Percentiles rank a stretch among this genome's conserved stretches.
Evolutionary conservation across 179 eudicot species (phyloP).

Genomic region (Beta lomatogona): DNA sequence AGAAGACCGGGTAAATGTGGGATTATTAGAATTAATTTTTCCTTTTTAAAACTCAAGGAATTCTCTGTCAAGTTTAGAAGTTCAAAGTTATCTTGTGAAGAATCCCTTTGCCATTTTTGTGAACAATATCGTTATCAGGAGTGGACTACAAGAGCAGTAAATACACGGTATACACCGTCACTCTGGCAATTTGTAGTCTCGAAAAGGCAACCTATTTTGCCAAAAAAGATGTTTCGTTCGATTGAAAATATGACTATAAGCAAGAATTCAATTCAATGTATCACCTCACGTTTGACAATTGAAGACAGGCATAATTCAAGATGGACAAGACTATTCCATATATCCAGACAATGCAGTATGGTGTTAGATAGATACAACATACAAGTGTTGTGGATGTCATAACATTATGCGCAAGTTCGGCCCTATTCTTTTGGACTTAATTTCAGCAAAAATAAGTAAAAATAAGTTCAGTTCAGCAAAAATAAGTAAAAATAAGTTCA

Average conservation of each 20-base stretch:
- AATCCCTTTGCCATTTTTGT: not conserved
- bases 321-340: not conserved
- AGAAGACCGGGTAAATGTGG: too few relatives aligned
- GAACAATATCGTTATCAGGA: not conserved
- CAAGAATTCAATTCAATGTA: not conserved
- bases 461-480: too few relatives aligned
- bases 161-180: too few relatives aligned
- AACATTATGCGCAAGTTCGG: not conserved
- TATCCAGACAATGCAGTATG: not conserved
- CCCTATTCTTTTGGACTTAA: too few relatives aligned
- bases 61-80: too few relatives aligned
- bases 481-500: too few relatives aligned
- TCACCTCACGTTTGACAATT: not conserved
- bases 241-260: not conserved
- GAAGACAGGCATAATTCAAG: not conserved
- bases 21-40: not conserved
- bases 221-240: not conserved
- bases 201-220: not conserved
- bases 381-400: not conserved
- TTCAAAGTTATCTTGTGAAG: too few relatives aligned
- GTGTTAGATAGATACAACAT: not conserved
- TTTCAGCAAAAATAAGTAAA: too few relatives aligned
- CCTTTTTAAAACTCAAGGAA: too few relatives aligned
- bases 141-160: not conserved
- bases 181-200: not conserved